Base-by-base conservation (phyloP, 352 stramenopile genomes). In the Globisporangium yorkense region DNA sequence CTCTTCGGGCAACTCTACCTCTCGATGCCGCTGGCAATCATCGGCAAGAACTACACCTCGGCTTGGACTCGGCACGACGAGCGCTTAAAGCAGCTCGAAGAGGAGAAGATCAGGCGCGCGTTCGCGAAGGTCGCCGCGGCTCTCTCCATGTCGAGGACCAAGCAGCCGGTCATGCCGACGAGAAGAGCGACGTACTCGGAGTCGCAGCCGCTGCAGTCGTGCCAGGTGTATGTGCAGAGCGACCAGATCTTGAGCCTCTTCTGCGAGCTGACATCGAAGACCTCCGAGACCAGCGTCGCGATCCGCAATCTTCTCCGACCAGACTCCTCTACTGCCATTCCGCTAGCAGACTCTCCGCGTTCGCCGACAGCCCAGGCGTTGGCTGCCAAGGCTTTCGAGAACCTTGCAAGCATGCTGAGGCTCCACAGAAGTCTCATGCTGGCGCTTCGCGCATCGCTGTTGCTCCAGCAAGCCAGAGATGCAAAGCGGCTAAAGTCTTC, bases 1-100 rank as follows among this genome's bases (percentile, higher is more conserved):
- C 66, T 86, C 39, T 84, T 86, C 45, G 75, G 74, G 0, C 63
- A 69, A 15, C 48, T 84, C 33, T 86, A 84, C 46, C 58, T 86
- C 20, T 65, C 75, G 6, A 84, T 86, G 75, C 75, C 74, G n/a
- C 54, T 86, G 9, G 74, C 67, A 3, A 80, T 84, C 61, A 45
- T 86, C 48, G 75, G 73, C 2, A 80, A 82, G 24, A 77, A 76
- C 31, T 87, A 82, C 63, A 61, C 80, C 37, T 44, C 72, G 6
- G 69, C 64, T 5, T 80, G 72, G 72, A 48, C 51, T 24, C 61
- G 72, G 43, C 62, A 73, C 21, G 61, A 78, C 2, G 51, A 67
- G 15, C 56, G 57, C 7, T 41, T 54, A 2, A n/a, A 53, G 43
- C 12, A 59, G 10, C 29, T 52, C 31, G 33, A 29, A 12, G 37